Percentiles rank a stretch among this genome's conserved stretches.
phyloP scores from a whole-genome alignment of 495 filamentous ascomycete genomes.

The Hypoxylon perforatum region DNA sequence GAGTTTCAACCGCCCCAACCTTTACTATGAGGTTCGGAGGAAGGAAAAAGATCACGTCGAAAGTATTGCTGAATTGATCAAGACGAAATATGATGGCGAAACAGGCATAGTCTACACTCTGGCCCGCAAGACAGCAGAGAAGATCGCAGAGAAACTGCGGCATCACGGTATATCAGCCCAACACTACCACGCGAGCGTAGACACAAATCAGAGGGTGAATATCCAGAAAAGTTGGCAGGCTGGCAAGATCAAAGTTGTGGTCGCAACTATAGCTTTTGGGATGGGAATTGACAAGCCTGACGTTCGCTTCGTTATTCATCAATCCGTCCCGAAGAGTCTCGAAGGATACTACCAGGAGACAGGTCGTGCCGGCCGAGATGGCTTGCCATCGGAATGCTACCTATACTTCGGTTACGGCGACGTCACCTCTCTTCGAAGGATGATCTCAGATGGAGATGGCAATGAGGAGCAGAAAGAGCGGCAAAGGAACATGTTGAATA shows the following conservation, averaged over 20 bases:
- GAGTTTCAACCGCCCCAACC: conserved; percentile 94
- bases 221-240: conserved; percentile 86
- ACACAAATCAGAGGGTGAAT: conserved; percentile 66
- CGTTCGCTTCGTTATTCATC: conserved; percentile 94
- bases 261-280: conserved; percentile 98
- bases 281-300: conserved; percentile 99
- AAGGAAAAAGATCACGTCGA: conserved; percentile 66
- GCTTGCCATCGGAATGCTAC: conserved; percentile 86
- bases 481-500: conserved; percentile 84
- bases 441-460: conserved; percentile 85
- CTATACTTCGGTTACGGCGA: conserved; percentile 88
- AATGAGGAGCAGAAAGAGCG: conserved; percentile 80
- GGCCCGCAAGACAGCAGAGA: conserved; percentile 84
- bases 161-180: conserved; percentile 74
- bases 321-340: conserved; percentile 90
- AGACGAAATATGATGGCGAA: conserved; percentile 69
- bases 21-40: conserved; percentile 82
- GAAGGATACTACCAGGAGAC: conserved; percentile 99
- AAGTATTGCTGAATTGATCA: conserved; percentile 79
- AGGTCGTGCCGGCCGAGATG: conserved; percentile 92
- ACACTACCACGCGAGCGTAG: conserved; percentile 88
- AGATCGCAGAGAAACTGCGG: conserved; percentile 74
- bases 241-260: conserved; percentile 84
- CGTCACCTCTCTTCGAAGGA: conserved; percentile 65
- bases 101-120: conserved; percentile 96